Evolutionary conservation across 1,284 basidiomycete species (phyloP).

Genomic region (Ceratobasidium sp.): DNA sequence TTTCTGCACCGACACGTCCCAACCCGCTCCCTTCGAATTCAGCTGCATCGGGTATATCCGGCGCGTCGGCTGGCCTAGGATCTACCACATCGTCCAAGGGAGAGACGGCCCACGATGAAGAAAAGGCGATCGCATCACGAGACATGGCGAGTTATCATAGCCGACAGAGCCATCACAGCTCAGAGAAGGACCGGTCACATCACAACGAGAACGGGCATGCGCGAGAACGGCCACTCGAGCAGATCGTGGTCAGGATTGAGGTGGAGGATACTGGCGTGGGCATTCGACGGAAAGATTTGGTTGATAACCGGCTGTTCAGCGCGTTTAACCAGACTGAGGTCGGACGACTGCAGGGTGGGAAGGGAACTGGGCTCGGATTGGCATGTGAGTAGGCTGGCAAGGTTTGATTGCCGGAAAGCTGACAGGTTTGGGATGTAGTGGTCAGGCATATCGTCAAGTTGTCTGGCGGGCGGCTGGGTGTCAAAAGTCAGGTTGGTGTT

Average conservation of each 20-base stretch:
- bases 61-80: background rate
- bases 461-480: conserved; percentile 78
- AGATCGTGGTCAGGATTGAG: conserved; percentile 80
- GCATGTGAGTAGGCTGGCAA: conserved; percentile 53
- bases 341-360: conserved; percentile 77
- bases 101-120: background rate
- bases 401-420: background rate
- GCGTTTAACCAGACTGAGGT: conserved; percentile 65
- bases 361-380: conserved; percentile 87
- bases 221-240: conserved; percentile 53
- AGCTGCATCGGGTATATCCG: conserved; percentile 7
- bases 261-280: conserved; percentile 83
- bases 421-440: conserved; percentile 48
- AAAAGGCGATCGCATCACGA: background rate
- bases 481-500: conserved; percentile 52
- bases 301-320: conserved; percentile 73
- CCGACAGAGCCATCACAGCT: background rate
- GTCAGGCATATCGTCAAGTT: conserved; percentile 90
- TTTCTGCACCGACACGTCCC: conserved; percentile 58
- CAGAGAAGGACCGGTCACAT: conserved; percentile 1
- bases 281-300: conserved; percentile 73
- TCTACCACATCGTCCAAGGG: background rate
- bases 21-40: conserved; percentile 19
- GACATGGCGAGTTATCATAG: background rate
- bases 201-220: background rate